A percentile compares a stretch with the other conserved stretches of the same genome.
phyloP scores from a whole-genome alignment of 305 asterid species.

The Nicotiana rustica region DNA sequence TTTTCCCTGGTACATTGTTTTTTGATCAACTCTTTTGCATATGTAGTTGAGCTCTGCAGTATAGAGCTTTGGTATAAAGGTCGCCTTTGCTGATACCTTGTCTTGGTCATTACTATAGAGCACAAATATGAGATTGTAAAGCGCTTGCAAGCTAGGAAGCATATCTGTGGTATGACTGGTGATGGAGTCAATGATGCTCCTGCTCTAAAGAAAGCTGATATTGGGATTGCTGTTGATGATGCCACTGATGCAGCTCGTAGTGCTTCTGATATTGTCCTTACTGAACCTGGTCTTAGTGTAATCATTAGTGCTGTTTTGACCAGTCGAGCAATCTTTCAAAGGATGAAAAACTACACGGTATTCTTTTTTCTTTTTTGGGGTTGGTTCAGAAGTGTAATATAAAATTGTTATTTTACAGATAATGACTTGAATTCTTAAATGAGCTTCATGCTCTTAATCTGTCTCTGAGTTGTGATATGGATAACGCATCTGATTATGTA shows the following conservation, averaged over 20 bases:
- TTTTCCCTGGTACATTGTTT: constrained; percentile 80
- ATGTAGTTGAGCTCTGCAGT: neutral
- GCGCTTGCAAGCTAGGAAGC: constrained; percentile 98
- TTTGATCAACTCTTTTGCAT: neutral
- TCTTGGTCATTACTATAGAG: constrained; percentile 57
- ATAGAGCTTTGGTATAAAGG: constrained; percentile 3
- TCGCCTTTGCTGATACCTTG: constrained; percentile 34
- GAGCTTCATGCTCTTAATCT: constrained; percentile 23
- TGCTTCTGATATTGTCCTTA: constrained; percentile 98
- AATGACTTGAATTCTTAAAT: neutral
- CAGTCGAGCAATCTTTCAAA: constrained; percentile 96
- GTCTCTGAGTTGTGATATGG: neutral
- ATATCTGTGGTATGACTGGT: constrained; percentile 99
- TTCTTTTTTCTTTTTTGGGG: neutral
- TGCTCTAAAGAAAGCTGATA: constrained; percentile 97
- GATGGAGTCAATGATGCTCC: constrained; percentile 99
- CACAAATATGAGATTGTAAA: constrained; percentile 98
- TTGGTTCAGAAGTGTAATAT: neutral
- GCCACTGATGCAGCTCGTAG: constrained; percentile 99
- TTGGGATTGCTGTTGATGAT: constrained; percentile 98
- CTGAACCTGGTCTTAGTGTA: constrained; percentile 98
- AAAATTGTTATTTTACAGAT: constrained; percentile 2
- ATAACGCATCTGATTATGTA: constrained; percentile 26
- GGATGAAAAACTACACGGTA: constrained; percentile 99
- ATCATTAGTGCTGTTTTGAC: constrained; percentile 98